phyloP scores from a whole-genome alignment of 352 stramenopile genomes.

The Aphanomyces cochlioides region DNA sequence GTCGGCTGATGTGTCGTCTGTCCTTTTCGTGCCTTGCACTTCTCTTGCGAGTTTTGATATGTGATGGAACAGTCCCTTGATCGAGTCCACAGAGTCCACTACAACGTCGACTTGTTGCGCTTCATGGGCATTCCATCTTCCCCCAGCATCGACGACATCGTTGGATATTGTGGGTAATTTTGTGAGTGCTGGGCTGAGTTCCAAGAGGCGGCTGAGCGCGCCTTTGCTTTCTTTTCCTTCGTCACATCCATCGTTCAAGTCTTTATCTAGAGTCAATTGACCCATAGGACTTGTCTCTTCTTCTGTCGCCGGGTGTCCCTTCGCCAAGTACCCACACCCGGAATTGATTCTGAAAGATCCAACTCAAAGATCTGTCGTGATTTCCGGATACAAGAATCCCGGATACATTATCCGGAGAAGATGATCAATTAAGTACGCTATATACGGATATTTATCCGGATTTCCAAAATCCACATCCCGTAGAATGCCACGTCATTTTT shows the following conservation, averaged over 20 bases:
- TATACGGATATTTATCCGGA: neutral
- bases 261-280: conserved; percentile 16
- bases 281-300: neutral
- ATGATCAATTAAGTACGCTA: neutral
- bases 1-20: neutral
- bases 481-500: conserved; percentile 1
- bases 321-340: conserved; percentile 9
- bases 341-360: conserved; percentile 25
- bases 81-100: conserved; percentile 66
- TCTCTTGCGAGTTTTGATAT: conserved; percentile 57
- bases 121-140: conserved; percentile 18
- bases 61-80: conserved; percentile 77
- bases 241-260: conserved; percentile 3
- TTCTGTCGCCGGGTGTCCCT: neutral
- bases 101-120: conserved; percentile 73
- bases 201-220: conserved; percentile 16
- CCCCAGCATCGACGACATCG: neutral
- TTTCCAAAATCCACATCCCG: neutral
- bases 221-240: conserved; percentile 16
- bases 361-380: conserved; percentile 19
- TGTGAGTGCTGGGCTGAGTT: conserved; percentile 17
- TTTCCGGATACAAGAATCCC: neutral
- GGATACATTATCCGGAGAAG: neutral
- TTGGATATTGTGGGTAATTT: neutral
- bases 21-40: conserved; percentile 18